These are phyloP conservation scores for Aciculosporium take DNA, from an alignment of 2,329 filamentous ascomycete species.

Conservation along the genomic window DNA sequence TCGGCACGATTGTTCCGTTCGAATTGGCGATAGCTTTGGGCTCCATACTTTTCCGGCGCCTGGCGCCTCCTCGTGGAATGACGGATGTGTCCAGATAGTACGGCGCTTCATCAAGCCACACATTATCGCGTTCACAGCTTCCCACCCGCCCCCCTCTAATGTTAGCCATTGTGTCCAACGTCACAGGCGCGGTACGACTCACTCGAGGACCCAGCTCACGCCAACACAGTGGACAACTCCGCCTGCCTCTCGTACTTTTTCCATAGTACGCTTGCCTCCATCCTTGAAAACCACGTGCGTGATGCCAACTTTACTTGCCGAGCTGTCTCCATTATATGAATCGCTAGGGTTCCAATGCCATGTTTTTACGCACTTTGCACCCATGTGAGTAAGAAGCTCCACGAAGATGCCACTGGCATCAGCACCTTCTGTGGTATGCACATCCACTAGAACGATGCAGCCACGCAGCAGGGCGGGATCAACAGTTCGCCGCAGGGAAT, in stretches of 20 bases:
- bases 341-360: conserved; percentile 57
- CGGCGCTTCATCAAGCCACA: conserved; percentile 59
- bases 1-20: conserved; percentile 47
- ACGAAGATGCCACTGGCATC: conserved; percentile 73
- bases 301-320: conserved; percentile 49
- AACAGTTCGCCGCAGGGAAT: conserved; percentile 40
- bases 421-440: conserved; percentile 66
- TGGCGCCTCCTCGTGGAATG: conserved; percentile 54
- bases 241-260: conserved; percentile 59
- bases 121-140: conserved; percentile 57
- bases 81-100: conserved; percentile 56
- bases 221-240: conserved; percentile 76
- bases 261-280: conserved; percentile 62
- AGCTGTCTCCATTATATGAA: conserved; percentile 19
- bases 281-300: conserved; percentile 89
- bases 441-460: conserved; percentile 69
- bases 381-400: conserved; percentile 66
- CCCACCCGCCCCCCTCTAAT: background rate
- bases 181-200: conserved; percentile 40
- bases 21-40: conserved; percentile 54
- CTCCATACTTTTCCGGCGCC: conserved; percentile 71
- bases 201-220: conserved; percentile 80
- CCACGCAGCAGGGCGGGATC: conserved; percentile 46
- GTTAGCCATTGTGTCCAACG: conserved; percentile 16
- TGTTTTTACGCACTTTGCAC: conserved; percentile 60